Conservation (phyloP, 371 early-diverging fungal species). For the Mortierella polycephala region DNA sequence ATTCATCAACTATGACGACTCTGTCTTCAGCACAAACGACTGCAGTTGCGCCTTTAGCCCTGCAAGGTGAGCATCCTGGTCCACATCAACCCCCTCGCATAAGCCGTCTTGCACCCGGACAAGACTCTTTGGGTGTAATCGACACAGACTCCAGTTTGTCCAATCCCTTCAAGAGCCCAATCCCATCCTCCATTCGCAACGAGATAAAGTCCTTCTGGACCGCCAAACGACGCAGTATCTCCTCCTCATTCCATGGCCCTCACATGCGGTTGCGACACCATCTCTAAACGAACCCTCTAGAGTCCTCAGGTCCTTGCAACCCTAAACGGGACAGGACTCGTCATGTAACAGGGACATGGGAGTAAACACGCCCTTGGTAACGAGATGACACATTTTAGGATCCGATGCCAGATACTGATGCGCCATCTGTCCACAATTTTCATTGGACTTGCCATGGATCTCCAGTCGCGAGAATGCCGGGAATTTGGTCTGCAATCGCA, state of each 20-base stretch:
- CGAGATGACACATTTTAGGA: slow-evolving; percentile 3
- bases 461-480: slow-evolving; percentile 7
- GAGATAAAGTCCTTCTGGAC: slow-evolving; percentile 3
- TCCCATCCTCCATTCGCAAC: slow-evolving; percentile 7
- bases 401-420: slow-evolving; percentile 1
- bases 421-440: neutral
- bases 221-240: neutral
- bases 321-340: neutral
- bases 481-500: slow-evolving; percentile 2
- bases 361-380: slow-evolving; percentile 5
- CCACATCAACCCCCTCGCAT: neutral
- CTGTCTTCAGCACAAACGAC: neutral
- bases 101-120: no score
- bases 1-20: neutral
- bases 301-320: slow-evolving; percentile 6
- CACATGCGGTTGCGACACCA: neutral
- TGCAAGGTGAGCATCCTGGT: neutral
- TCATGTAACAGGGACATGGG: slow-evolving; percentile 5
- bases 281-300: slow-evolving; percentile 5
- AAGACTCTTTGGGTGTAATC: neutral
- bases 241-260: neutral
- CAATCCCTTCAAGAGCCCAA: slow-evolving; percentile 5
- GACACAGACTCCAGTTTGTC: neutral
- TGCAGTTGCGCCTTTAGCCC: slow-evolving; percentile 2
- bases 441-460: slow-evolving; percentile 2